phyloP scores from a whole-genome alignment of 1,139 yeast species.

The Meyerozyma elateridarum region DNA sequence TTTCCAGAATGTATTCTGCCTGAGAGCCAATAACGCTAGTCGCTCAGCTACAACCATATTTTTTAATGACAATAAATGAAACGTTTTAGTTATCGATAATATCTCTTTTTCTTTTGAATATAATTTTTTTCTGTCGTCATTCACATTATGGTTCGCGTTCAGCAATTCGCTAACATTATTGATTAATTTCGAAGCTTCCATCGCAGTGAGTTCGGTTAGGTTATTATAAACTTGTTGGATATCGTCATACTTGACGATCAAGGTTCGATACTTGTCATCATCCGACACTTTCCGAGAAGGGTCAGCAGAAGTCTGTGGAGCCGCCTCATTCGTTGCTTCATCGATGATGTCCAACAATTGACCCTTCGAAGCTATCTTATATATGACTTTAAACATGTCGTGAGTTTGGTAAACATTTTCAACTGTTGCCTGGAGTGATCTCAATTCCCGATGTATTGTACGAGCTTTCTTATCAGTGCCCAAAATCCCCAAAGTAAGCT shows the following conservation, averaged over 20 bases:
- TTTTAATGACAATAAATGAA: constrained; percentile 23
- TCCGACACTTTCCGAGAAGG: no score
- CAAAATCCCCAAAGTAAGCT: no score
- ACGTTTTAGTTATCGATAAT: constrained; percentile 14
- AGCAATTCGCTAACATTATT: constrained; percentile 18
- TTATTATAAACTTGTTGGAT: constrained; percentile 19
- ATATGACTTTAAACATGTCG: no score
- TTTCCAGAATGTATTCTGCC: constrained; percentile 27
- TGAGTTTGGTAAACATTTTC: no score
- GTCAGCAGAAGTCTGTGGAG: no score
- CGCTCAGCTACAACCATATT: constrained; percentile 27
- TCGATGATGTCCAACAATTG: no score
- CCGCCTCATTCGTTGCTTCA: no score
- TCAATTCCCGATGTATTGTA: no score
- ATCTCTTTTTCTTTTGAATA: constrained; percentile 12
- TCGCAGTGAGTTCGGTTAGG: constrained; percentile 18
- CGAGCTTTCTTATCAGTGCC: no score
- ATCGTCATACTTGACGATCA: constrained; percentile 18
- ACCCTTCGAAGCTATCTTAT: no score
- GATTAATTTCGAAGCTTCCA: constrained; percentile 19
- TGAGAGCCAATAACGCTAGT: constrained; percentile 18
- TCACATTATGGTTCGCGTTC: constrained; percentile 17
- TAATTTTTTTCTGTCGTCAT: constrained; percentile 10
- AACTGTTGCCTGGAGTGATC: no score
- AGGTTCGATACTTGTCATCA: constrained; percentile 17